phyloP scores from a whole-genome alignment of 164 flowering plant genomes.

The Stephania japonica region DNA sequence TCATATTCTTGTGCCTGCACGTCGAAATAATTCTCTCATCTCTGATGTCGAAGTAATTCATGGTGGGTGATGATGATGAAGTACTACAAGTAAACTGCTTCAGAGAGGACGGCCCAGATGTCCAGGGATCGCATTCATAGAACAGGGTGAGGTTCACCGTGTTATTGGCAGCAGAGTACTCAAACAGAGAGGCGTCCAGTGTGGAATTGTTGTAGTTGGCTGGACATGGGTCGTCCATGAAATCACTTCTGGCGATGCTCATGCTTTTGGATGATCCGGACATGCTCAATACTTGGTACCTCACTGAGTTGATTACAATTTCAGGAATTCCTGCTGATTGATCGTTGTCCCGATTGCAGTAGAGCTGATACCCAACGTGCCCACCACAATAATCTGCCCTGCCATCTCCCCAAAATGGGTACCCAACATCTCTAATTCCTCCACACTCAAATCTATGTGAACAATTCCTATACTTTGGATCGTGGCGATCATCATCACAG shows the following conservation, averaged over 20 bases:
- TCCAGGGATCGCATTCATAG: not conserved
- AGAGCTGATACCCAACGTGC: slow-evolving; percentile 21
- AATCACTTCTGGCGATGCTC: slow-evolving; percentile 7
- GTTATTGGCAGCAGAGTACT: not conserved
- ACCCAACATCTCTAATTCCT: not conserved
- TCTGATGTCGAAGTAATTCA: not conserved
- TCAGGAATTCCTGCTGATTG: not conserved
- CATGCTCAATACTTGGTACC: slow-evolving; percentile 9
- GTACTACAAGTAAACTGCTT: not conserved
- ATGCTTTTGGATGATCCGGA: not conserved
- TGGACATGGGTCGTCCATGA: not conserved
- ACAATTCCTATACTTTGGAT: slow-evolving; percentile 1
- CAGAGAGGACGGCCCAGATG: not conserved
- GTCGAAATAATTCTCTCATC: not conserved
- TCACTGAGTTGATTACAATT: slow-evolving; percentile 5
- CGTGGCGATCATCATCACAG: not conserved
- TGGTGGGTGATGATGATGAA: not conserved
- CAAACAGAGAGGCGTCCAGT: not conserved
- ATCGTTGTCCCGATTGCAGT: slow-evolving; percentile 12
- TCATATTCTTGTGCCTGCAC: not conserved
- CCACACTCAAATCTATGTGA: not conserved
- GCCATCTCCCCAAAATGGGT: slow-evolving; percentile 11
- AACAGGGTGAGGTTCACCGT: not conserved
- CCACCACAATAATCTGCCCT: slow-evolving; percentile 19
- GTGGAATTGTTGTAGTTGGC: not conserved